Evolutionary conservation across 2,329 filamentous ascomycete species (phyloP).

Genomic region (Colletotrichum theobromicola): DNA sequence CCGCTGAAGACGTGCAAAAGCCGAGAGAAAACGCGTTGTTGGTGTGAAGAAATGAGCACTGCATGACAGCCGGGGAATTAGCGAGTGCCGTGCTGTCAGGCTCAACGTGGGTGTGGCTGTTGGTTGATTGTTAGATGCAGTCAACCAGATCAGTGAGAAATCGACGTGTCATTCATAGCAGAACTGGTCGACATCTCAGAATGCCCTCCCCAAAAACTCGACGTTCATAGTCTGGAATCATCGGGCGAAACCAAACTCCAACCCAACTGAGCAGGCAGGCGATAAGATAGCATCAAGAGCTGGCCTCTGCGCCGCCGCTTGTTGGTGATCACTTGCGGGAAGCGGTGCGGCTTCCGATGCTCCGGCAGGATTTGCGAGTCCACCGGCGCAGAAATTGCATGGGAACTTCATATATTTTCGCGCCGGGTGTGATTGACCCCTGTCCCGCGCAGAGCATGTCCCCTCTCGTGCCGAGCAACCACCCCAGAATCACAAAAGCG

Average conservation of each 20-base stretch:
- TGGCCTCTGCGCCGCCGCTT: background rate
- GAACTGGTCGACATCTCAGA: background rate
- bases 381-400: background rate
- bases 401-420: background rate
- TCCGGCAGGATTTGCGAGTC: background rate
- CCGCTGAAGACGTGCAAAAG: background rate
- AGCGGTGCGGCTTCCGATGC: background rate
- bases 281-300: background rate
- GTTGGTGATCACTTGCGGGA: background rate
- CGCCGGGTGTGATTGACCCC: background rate
- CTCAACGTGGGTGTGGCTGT: background rate
- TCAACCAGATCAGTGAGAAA: background rate
- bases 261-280: background rate
- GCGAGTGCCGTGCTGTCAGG: constrained; percentile 2
- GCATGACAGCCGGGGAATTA: background rate
- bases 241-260: background rate
- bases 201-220: background rate
- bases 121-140: background rate
- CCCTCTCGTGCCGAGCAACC: background rate
- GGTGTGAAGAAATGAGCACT: background rate
- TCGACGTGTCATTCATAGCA: background rate
- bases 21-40: background rate
- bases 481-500: background rate
- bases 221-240: background rate
- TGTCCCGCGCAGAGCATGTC: background rate